Conservation (phyloP, 139 green algal species). For the Volvox reticuliferus region DNA sequence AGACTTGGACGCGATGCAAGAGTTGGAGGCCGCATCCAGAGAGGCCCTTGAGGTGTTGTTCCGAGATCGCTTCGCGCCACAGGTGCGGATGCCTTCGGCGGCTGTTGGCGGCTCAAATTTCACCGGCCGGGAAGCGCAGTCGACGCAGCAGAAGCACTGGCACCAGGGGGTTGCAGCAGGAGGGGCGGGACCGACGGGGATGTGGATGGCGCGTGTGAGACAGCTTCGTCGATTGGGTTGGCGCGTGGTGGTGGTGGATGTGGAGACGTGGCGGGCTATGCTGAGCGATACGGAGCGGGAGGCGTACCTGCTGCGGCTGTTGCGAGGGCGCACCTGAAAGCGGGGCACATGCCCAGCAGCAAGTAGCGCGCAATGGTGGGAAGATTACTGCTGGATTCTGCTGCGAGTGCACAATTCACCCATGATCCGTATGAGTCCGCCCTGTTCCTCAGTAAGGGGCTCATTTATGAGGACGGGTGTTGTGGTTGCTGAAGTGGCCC, state of each 20-base stretch:
- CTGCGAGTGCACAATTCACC: too few relatives aligned
- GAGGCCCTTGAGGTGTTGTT: conserved; percentile 25
- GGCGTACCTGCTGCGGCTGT: background rate
- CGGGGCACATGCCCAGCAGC: background rate
- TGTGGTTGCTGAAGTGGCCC: too few relatives aligned
- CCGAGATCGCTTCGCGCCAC: conserved; percentile 29
- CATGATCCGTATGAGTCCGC: too few relatives aligned
- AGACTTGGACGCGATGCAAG: background rate
- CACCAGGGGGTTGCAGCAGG: background rate
- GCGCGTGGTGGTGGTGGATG: conserved; percentile 33
- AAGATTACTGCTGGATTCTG: too few relatives aligned
- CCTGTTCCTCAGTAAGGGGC: too few relatives aligned
- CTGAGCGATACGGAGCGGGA: background rate
- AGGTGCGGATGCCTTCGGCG: background rate
- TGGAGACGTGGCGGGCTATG: background rate
- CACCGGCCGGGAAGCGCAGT: background rate
- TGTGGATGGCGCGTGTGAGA: conserved; percentile 23
- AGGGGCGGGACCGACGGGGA: background rate
- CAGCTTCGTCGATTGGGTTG: conserved; percentile 36
- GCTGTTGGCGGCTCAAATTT: background rate
- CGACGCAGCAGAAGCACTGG: background rate
- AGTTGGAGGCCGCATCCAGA: background rate
- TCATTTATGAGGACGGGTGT: too few relatives aligned
- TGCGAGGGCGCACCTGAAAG: background rate
- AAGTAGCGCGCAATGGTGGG: too few relatives aligned